These are phyloP conservation scores for Hymenotorrendiella dingleyae DNA, from an alignment of 2,329 filamentous ascomycete species.

Conservation along the genomic window DNA sequence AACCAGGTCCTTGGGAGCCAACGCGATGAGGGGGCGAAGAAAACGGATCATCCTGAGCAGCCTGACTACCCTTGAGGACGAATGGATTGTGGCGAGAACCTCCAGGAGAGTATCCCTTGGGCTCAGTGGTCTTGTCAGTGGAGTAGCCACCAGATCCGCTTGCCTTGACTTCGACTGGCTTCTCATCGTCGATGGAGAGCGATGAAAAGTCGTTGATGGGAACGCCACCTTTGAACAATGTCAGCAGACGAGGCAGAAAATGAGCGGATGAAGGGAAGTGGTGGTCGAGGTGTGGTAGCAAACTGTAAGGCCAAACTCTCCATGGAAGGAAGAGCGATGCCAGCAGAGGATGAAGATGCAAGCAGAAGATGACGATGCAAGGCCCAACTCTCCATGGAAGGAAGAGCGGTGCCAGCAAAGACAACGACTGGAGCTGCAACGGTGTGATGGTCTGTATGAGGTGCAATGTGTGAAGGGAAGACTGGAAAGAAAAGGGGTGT, in stretches of 20 bases:
- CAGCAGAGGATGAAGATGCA: too few species aligned
- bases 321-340: too few species aligned
- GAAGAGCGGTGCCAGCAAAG: too few species aligned
- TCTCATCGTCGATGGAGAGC: constrained; percentile 14
- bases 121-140: constrained; percentile 6
- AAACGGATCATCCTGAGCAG: constrained; percentile 22
- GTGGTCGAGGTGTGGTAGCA: too few species aligned
- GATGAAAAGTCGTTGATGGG: constrained; percentile 7
- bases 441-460: too few species aligned
- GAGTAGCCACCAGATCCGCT: constrained; percentile 13
- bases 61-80: constrained; percentile 20
- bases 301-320: too few species aligned
- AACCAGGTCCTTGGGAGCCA: neutral
- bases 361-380: too few species aligned
- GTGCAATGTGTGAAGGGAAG: too few species aligned
- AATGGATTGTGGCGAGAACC: constrained; percentile 22
- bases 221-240: constrained; percentile 7
- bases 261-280: neutral
- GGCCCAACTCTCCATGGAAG: too few species aligned
- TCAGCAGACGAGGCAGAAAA: constrained; percentile 1
- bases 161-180: constrained; percentile 11
- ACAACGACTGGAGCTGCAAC: too few species aligned
- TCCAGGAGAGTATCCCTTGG: constrained; percentile 11
- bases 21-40: constrained; percentile 12
- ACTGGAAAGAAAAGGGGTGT: too few species aligned